Evolutionary conservation across 768 basidiomycete species (phyloP).

Genomic region (Podaxis mareebaensis): DNA sequence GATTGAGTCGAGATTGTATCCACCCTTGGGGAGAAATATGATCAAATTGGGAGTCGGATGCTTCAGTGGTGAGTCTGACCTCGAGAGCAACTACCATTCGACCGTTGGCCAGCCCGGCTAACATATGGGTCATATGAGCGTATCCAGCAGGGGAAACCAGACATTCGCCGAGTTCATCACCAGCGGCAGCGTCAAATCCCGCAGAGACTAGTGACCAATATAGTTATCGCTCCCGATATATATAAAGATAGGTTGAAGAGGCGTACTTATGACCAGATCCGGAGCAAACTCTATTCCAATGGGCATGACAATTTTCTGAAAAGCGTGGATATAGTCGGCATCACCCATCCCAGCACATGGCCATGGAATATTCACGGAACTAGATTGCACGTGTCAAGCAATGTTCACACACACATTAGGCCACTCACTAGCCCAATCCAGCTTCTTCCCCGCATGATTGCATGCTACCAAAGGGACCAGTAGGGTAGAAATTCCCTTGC

Average conservation of each 20-base stretch:
- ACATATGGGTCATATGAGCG: conserved; percentile 99
- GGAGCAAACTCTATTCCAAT: conserved; percentile 96
- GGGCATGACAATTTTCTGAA: conserved; percentile 95
- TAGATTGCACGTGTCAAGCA: conserved; percentile 29
- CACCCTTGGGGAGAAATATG: conserved; percentile 61
- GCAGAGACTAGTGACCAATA: conserved; percentile 73
- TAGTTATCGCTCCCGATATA: background rate
- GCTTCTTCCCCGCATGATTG: conserved; percentile 82
- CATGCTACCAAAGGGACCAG: conserved; percentile 85
- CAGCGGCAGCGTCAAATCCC: conserved; percentile 94
- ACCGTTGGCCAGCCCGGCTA: conserved; percentile 84
- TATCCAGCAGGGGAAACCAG: conserved; percentile 90
- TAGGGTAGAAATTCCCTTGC: conserved; percentile 89
- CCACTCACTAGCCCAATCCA: conserved; percentile 82
- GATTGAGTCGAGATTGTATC: conserved; percentile 91
- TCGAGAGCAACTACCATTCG: conserved; percentile 92
- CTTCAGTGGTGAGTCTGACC: conserved; percentile 45
- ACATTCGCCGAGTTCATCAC: conserved; percentile 91
- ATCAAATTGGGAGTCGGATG: background rate
- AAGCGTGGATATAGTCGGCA: conserved; percentile 95
- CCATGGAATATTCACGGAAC: conserved; percentile 97
- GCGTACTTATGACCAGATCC: conserved; percentile 92
- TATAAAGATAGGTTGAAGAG: background rate
- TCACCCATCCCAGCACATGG: conserved; percentile 86
- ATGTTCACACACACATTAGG: background rate